Conservation (phyloP, 78 protist genomes). For the Bigelowiella natans region DNA sequence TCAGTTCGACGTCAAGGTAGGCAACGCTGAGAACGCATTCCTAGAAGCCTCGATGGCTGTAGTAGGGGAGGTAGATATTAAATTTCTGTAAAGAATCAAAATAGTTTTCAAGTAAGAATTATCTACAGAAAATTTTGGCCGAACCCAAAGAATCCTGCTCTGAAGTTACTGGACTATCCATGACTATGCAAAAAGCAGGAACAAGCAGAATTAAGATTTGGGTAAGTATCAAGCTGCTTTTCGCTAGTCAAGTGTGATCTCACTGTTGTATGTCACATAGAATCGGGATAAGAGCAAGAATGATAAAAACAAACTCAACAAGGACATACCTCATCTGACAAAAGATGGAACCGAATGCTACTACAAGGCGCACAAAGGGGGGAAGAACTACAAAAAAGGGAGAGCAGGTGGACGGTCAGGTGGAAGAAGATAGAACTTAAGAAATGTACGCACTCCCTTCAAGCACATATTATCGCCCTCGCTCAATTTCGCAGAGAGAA, state of each 20-base stretch:
- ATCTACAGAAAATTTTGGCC: neutral
- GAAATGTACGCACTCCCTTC: no score
- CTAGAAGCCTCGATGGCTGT: neutral
- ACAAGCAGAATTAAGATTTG: neutral
- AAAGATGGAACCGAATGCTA: neutral
- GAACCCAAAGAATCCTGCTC: neutral
- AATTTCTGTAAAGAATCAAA: neutral
- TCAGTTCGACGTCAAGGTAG: neutral
- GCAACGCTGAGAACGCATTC: neutral
- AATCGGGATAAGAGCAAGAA: neutral
- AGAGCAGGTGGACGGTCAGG: neutral
- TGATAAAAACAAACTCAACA: neutral
- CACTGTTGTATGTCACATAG: neutral
- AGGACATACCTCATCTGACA: neutral
- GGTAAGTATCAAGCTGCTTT: neutral
- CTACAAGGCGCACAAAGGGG: neutral
- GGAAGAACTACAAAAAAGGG: neutral
- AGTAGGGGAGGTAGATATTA: neutral
- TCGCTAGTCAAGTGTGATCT: neutral
- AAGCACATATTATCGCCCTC: no score
- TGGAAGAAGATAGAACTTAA: neutral
- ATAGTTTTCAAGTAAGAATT: neutral
- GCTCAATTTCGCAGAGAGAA: no score
- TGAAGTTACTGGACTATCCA: neutral
- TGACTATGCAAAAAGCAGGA: neutral